Conservation (phyloP, 2,329 filamentous ascomycete species). For the Beauveria australis region DNA sequence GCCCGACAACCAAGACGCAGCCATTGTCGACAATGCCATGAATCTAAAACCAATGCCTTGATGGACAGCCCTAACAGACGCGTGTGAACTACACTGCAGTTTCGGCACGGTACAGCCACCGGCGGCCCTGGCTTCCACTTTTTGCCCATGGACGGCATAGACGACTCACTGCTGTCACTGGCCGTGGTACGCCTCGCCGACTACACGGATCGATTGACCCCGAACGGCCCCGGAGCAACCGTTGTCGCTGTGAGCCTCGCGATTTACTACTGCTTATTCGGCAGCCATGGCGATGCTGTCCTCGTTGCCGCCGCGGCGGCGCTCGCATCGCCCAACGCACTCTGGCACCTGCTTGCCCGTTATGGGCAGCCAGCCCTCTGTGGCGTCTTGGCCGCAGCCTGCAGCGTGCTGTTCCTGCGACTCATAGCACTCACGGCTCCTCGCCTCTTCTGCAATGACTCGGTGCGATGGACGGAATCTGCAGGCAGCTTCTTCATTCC, state of each 20-base stretch:
- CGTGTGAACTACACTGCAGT: background rate
- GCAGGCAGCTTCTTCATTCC: conserved; percentile 51
- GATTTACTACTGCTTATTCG: background rate
- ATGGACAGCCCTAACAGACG: background rate
- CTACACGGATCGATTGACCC: background rate
- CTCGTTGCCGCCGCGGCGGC: background rate
- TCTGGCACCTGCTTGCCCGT: background rate
- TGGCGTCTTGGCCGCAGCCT: background rate
- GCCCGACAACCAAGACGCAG: background rate
- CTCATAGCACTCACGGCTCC: background rate
- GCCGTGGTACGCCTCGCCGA: background rate
- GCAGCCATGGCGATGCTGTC: background rate
- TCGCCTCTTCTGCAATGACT: background rate
- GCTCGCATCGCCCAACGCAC: background rate
- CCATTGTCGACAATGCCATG: background rate
- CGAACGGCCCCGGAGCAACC: background rate
- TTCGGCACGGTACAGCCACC: background rate
- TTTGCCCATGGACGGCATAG: conserved; percentile 5
- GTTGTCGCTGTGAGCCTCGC: background rate
- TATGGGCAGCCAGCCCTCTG: background rate
- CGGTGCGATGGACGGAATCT: conserved; percentile 9
- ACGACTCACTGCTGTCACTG: conserved; percentile 4
- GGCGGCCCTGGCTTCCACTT: background rate
- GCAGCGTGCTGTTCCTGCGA: background rate
- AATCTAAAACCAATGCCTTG: background rate